These are phyloP conservation scores for Brassica juncea DNA, from an alignment of 345 rosid genomes.

Conservation along the genomic window DNA sequence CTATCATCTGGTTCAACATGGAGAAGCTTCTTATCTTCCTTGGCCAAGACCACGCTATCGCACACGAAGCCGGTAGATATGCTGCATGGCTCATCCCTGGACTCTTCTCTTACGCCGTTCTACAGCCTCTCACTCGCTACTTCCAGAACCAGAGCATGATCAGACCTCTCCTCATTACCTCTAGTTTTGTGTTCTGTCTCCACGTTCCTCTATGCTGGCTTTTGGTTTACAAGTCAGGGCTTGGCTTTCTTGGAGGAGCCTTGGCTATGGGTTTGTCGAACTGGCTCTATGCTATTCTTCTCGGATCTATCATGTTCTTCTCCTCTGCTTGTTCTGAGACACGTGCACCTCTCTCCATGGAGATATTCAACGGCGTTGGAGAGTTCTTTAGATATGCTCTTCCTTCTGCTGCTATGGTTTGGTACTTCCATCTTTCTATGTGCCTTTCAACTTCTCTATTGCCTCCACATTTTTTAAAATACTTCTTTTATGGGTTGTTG, in stretches of 20 bases:
- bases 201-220: conserved; percentile 60
- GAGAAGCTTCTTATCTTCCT: conserved; percentile 47
- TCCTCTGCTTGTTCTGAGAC: conserved; percentile 53
- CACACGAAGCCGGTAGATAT: conserved; percentile 55
- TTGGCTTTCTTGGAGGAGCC: conserved; percentile 59
- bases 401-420: conserved; percentile 70
- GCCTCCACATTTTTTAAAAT: not conserved
- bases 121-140: conserved; percentile 57
- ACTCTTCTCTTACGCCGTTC: conserved; percentile 54
- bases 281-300: conserved; percentile 55
- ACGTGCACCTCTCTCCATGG: conserved; percentile 47
- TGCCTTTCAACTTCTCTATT: conserved; percentile 2
- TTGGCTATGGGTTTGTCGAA: conserved; percentile 52
- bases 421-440: conserved; percentile 43
- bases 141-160: conserved; percentile 61
- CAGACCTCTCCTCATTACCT: conserved; percentile 51
- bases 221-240: conserved; percentile 53
- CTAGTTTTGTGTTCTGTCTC: conserved; percentile 45
- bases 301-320: conserved; percentile 48
- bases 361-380: conserved; percentile 49
- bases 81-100: conserved; percentile 62
- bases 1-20: conserved; percentile 60
- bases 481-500: conserved; percentile 4
- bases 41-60: conserved; percentile 66
- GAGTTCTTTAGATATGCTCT: conserved; percentile 65